Base-by-base conservation (phyloP, 192 early-diverging fungal species). In the Spinellus fusiger region DNA sequence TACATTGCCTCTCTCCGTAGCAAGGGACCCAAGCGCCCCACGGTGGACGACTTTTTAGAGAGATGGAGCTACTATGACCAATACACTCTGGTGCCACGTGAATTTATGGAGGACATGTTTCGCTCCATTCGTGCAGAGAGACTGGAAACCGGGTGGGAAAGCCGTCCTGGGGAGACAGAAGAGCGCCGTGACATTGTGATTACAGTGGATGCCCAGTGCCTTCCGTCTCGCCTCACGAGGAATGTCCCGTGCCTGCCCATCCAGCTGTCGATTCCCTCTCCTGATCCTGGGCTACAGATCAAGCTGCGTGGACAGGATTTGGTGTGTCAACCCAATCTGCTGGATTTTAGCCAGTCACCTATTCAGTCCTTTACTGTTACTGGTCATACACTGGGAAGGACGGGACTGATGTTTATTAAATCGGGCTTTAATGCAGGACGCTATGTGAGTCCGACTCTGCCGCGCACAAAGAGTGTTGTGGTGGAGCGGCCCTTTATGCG, bases 401-500 rank as follows among this genome's bases (percentile, higher is more conserved):
- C 80, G 54, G 74, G 76, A 1, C 61, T 87, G 40, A 84, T 84
- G 61, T 82, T 87, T 58, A 56, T 65, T 15, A 78, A 80, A 20
- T 54, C 78, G 0, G 84, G 82, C 13, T 48, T 53, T 1, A 65
- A 75, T 7, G 80, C 79, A n/a, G 70, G 71, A 15, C 59, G 54
- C 40, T 80, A 79, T 60, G 69, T 77, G 26, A 65, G 77, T 20
- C 72, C 69, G 9, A 61, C 71, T 10, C 61, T 80, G 49, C 71
- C 80, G 0, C 59, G 72, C 6, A 87, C 80, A 10, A 77, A 82
- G 38, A 70, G 70, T 27, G 74, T 87, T 46, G 78, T 83, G 0
- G 75, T 87, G 20, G 86, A 87, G 40, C 71, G 79, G 12, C 74
- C 81, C 26, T 87, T 87, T 61, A 78, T 87, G 80, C 61, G 80